phyloP scores from a whole-genome alignment of 2,329 filamentous ascomycete genomes.

The Exophiala calicioides region DNA sequence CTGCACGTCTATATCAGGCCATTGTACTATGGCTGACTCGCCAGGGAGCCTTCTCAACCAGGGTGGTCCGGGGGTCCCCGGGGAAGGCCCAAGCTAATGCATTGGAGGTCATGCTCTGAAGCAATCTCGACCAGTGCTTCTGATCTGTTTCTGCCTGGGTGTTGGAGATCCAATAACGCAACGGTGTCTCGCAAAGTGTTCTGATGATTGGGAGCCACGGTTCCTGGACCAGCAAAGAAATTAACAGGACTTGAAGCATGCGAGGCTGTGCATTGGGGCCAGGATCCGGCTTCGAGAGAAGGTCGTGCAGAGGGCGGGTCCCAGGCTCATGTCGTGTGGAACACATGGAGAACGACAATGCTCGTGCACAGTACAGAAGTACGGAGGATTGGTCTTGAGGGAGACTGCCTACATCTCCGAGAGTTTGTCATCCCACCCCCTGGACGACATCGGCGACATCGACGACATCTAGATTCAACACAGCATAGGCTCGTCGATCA shows the following conservation, averaged over 20 bases:
- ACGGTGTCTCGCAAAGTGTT: too few relatives aligned
- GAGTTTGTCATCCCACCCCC: too few relatives aligned
- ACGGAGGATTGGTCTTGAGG: not conserved
- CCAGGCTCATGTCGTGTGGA: not conserved
- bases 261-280: conserved; percentile 3
- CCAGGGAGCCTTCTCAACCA: too few relatives aligned
- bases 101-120: too few relatives aligned
- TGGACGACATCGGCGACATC: not conserved
- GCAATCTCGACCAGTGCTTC: too few relatives aligned
- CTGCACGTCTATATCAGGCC: too few relatives aligned
- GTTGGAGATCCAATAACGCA: too few relatives aligned
- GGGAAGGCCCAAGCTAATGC: too few relatives aligned
- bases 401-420: too few relatives aligned
- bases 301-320: not conserved
- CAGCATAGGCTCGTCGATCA: conserved; percentile 8
- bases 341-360: not conserved
- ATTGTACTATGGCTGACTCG: too few relatives aligned
- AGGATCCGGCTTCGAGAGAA: not conserved
- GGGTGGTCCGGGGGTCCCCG: too few relatives aligned
- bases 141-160: too few relatives aligned
- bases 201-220: conserved; percentile 4
- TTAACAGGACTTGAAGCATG: conserved; percentile 4
- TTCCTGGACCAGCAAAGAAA: conserved; percentile 1
- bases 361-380: not conserved
- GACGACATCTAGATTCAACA: not conserved